phyloP scores from a whole-genome alignment of 305 asterid species.

The Fraxinus velutina region DNA sequence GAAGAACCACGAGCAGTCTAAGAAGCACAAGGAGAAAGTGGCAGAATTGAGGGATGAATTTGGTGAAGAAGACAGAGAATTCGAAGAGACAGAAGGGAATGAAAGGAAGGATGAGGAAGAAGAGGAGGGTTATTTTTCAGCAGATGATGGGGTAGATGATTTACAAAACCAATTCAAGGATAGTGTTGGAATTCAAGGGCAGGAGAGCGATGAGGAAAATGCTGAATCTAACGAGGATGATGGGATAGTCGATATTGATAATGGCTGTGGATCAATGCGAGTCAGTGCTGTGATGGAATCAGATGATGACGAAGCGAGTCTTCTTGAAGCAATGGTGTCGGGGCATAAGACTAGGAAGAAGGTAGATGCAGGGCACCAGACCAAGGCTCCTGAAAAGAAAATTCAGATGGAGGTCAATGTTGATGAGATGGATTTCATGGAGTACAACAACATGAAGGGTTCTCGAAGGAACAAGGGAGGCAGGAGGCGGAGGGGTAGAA shows the following conservation, averaged over 20 bases:
- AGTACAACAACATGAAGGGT: slow-evolving; percentile 59
- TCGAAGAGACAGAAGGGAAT: slow-evolving; percentile 34
- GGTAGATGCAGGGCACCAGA: slow-evolving; percentile 26
- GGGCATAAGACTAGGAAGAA: slow-evolving; percentile 50
- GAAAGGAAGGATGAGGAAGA: slow-evolving; percentile 35
- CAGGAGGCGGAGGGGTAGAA: slow-evolving; percentile 55
- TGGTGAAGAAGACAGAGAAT: slow-evolving; percentile 59
- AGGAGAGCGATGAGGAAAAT: slow-evolving; percentile 38
- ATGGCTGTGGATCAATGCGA: slow-evolving; percentile 26
- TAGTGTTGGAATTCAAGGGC: slow-evolving; percentile 39
- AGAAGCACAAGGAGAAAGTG: slow-evolving; percentile 88
- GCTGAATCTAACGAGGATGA: slow-evolving; percentile 34
- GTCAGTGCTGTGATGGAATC: slow-evolving; percentile 28
- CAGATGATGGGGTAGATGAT: slow-evolving; percentile 48
- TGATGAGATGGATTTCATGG: slow-evolving; percentile 77
- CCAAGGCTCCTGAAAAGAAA: slow-evolving; percentile 38
- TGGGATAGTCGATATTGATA: slow-evolving; percentile 26
- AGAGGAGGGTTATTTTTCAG: slow-evolving; percentile 47
- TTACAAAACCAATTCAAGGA: slow-evolving; percentile 45
- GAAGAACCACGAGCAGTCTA: slow-evolving; percentile 95
- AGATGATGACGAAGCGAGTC: slow-evolving; percentile 59
- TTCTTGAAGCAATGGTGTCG: slow-evolving; percentile 79
- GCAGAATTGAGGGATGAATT: slow-evolving; percentile 74
- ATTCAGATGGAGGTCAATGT: slow-evolving; percentile 35
- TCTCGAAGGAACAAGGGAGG: slow-evolving; percentile 63